Evolutionary conservation across 1,139 yeast species (phyloP).

Genomic region (Scheffersomyces quercinus): DNA sequence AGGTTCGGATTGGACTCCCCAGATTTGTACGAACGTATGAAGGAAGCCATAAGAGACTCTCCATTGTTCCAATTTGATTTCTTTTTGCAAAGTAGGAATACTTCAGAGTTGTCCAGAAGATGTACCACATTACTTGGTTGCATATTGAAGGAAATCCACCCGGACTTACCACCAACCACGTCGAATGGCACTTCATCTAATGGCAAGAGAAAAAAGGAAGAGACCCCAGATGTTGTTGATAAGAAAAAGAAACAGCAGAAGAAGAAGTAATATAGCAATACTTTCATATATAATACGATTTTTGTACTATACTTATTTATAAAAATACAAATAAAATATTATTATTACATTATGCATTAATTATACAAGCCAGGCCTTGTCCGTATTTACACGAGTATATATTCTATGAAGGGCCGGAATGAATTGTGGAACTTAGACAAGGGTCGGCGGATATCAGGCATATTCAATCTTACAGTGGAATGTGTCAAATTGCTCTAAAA

Average conservation of each 20-base stretch:
- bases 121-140: conserved; percentile 66
- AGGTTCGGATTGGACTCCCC: conserved; percentile 66
- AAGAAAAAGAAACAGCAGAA: conserved; percentile 9
- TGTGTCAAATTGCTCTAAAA: too few species aligned
- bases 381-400: too few species aligned
- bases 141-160: conserved; percentile 57
- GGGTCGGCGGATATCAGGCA: too few species aligned
- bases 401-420: too few species aligned
- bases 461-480: too few species aligned
- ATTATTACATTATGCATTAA: too few species aligned
- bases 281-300: neutral
- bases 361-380: too few species aligned
- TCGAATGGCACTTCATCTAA: conserved; percentile 2
- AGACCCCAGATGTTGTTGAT: conserved; percentile 11
- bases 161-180: conserved; percentile 13
- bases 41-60: conserved; percentile 60
- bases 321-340: neutral
- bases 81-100: conserved; percentile 67
- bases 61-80: conserved; percentile 70
- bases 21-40: conserved; percentile 63
- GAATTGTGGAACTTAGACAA: too few species aligned
- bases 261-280: conserved; percentile 1
- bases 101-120: conserved; percentile 66
- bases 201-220: conserved; percentile 15
- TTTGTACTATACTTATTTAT: neutral